Evolutionary conservation across 805 yeast genomes (phyloP), one percentile per base, ranked within the genome.

Genomic region (Sugiyamaella americana): DNA sequence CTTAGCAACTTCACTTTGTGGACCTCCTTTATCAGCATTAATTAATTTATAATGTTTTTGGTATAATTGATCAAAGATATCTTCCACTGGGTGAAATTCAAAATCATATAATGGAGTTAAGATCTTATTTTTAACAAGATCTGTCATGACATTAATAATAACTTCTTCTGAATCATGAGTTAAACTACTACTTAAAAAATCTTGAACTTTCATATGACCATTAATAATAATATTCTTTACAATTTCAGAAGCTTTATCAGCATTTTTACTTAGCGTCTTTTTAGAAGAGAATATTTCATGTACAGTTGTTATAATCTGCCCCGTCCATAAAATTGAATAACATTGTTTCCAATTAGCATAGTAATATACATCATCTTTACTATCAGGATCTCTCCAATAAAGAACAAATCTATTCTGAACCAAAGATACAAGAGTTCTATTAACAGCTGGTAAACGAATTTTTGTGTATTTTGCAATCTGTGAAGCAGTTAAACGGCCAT

Each of bases 391-490:
- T 16, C 66, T 66, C 79, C 88, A 80, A 58, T 79, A 79, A 20
- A 74, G 74, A 6, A 86, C 80, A 62, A 95, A 84, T 49, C 84
- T 78, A 51, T 87, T 69, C 64, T 91, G 96, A 36, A 89, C 72
- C 57, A 91, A 67, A 5, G 89, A 76, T 3, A 86, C 94, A 37
- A 91, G 68, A 0, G 84, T 71, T 29, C 82, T 75, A 53, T 80
- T 80, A 17, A 86, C 77, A 11, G 74, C 65, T 11, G 74, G 62
- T 0, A 68, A 44, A 1, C 82, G 74, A 41, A 84, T 60, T 5
- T 67, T 64, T 2, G 82, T 68, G 43, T 66, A 65, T 22, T 64
- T 60, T 37, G 73, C 62, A 19, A 88, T 55, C 41, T 84, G 87
- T 20, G 62, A 63, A 1, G 81, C 70, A 0, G 78, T 73, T 30